Evolutionary conservation across 1,139 yeast species (phyloP).

Genomic region (Geotrichum carabidarum): DNA sequence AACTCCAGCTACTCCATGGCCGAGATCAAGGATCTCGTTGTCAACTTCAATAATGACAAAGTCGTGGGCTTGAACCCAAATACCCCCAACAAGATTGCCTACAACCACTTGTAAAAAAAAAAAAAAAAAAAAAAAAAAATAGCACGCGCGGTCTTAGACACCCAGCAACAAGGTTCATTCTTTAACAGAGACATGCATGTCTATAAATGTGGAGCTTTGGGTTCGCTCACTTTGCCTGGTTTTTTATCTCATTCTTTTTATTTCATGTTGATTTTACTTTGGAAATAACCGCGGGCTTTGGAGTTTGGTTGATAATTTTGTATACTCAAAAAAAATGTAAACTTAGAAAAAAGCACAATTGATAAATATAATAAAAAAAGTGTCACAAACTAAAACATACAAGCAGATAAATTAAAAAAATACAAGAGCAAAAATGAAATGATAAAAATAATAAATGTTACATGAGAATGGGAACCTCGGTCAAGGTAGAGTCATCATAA

Average conservation of each 20-base stretch:
- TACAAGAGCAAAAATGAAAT: too few species aligned
- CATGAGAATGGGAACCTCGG: too few species aligned
- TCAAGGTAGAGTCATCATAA: too few species aligned
- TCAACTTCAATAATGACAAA: slow-evolving; percentile 26
- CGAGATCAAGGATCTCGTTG: slow-evolving; percentile 21
- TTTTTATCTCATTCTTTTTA: neutral
- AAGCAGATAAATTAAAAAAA: too few species aligned
- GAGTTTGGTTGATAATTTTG: too few species aligned
- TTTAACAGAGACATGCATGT: neutral
- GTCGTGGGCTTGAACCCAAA: slow-evolving; percentile 21
- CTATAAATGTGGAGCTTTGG: neutral
- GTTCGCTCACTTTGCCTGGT: neutral
- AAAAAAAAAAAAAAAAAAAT: neutral
- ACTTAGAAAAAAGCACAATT: too few species aligned
- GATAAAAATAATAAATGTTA: too few species aligned
- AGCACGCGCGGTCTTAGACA: too few species aligned
- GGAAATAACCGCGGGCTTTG: too few species aligned
- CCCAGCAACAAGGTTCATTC: neutral
- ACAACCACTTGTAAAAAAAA: slow-evolving; percentile 23
- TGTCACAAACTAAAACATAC: too few species aligned
- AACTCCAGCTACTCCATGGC: slow-evolving; percentile 5
- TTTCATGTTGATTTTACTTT: neutral
- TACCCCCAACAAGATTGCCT: slow-evolving; percentile 31
- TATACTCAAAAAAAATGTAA: too few species aligned
- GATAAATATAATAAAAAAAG: too few species aligned